Base-by-base conservation (phyloP, 1,284 basidiomycete species). In the Apiotrichum sp. region DNA sequence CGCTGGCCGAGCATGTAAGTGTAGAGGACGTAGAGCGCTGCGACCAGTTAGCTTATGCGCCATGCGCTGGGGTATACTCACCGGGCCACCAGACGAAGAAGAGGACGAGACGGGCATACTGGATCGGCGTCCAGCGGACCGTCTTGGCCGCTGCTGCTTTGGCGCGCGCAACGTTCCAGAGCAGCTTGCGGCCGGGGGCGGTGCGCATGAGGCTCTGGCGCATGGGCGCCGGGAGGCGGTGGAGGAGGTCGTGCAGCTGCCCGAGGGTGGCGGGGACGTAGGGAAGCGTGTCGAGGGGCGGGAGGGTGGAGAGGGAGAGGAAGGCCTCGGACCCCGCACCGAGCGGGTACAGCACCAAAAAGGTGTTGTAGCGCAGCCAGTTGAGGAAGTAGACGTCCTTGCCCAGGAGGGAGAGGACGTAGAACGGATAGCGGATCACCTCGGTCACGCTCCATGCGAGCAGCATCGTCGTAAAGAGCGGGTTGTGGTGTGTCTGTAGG, bases 401-500 rank as follows among this genome's bases (percentile, higher is more conserved):
- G 6, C 81, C 82, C 46, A 88, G 66, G 8, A 97, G 82, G 47
- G 80, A 80, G 67, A 81, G 80, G 3, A 87, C 86, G 77, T 98
- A 99, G 80, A 88, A 96, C 7, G 85, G 77, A 77, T 98, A 98
- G 33, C 95, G 89, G 60, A 96, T 85, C 52, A 92, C 83, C 75
- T 99, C 95, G 42, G 93, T 92, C 56, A 88, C 65, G 2, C 88
- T 86, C 95, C 95, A 99, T 0, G 95, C 90, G 61, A 96, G 77
- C 52, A 98, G 83, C 91, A 97, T 95, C 50, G 86, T 86, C 3
- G 89, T 84, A 78, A 89, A 98, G 36, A 92, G 77, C 3, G 95
- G 89, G 69, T 84, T 87, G 4, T 79, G 73, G 61, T 84, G 86
- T 14, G 85, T 84, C 87, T 87, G 52, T 6, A 14, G 22, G 48